phyloP scores from a whole-genome alignment of 2,329 filamentous ascomycete species.

The Talaromyces amestolkiae region DNA sequence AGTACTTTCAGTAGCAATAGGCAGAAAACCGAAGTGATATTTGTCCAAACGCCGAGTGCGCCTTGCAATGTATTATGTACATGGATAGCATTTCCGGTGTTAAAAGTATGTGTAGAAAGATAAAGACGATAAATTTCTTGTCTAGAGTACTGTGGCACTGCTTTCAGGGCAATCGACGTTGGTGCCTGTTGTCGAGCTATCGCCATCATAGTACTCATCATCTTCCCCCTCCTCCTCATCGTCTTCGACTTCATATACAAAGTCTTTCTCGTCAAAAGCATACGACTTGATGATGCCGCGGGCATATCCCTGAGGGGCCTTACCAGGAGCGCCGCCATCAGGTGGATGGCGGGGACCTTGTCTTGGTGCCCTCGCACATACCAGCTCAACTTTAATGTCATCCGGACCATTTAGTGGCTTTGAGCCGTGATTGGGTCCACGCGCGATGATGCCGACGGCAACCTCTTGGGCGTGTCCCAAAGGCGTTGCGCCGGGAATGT shows the following conservation, averaged over 20 bases:
- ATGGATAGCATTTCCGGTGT: background rate
- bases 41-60: background rate
- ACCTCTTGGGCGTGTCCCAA: constrained; percentile 36
- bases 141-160: background rate
- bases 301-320: background rate
- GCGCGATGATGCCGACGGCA: constrained; percentile 38
- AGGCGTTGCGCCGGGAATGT: constrained; percentile 34
- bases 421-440: constrained; percentile 31
- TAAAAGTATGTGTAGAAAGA: background rate
- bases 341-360: background rate
- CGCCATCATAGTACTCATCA: background rate
- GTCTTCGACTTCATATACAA: constrained; percentile 7
- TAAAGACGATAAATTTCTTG: background rate
- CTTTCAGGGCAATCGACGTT: background rate
- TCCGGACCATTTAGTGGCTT: constrained; percentile 26
- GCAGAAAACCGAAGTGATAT: background rate
- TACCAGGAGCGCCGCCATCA: background rate
- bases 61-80: background rate
- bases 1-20: background rate
- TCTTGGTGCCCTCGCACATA: constrained; percentile 36
- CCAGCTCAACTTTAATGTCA: constrained; percentile 37
- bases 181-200: background rate
- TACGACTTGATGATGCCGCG: constrained; percentile 10
- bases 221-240: constrained; percentile 6
- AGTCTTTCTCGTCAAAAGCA: constrained; percentile 15